phyloP scores from a whole-genome alignment of 768 basidiomycete species.

The Podaxis carcinomalis region DNA sequence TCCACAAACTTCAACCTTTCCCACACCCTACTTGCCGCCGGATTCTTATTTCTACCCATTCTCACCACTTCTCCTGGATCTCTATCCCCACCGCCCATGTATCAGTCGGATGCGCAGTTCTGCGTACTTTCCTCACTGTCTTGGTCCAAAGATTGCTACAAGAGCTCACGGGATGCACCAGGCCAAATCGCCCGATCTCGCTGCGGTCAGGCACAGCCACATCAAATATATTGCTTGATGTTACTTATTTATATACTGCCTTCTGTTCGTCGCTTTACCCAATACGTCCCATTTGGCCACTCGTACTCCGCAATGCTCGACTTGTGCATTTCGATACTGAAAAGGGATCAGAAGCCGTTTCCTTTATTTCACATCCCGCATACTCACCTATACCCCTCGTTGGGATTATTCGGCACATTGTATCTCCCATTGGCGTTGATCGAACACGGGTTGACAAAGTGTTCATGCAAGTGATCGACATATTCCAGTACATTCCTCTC shows the following conservation, averaged over 20 bases:
- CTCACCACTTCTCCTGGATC: neutral
- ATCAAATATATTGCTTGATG: neutral
- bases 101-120: neutral
- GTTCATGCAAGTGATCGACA: slow-evolving; percentile 90
- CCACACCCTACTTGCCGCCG: slow-evolving; percentile 11
- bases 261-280: slow-evolving; percentile 37
- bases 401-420: slow-evolving; percentile 73
- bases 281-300: slow-evolving; percentile 85
- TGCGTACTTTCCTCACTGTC: too few species aligned
- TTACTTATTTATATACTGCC: slow-evolving; percentile 9
- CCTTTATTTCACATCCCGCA: neutral
- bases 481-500: slow-evolving; percentile 92
- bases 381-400: slow-evolving; percentile 74
- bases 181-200: slow-evolving; percentile 9
- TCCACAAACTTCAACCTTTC: slow-evolving; percentile 4
- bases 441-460: slow-evolving; percentile 84
- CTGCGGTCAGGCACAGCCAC: slow-evolving; percentile 9
- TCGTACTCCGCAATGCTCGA: slow-evolving; percentile 78
- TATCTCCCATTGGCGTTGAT: slow-evolving; percentile 85
- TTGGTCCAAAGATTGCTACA: neutral
- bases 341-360: neutral
- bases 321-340: slow-evolving; percentile 85
- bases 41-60: neutral
- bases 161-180: neutral
- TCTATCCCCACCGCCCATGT: neutral